Evolutionary conservation across 2,329 filamentous ascomycete genomes (phyloP), one percentile per base, ranked within the genome.

Genomic region (Paecilomyces variotii): DNA sequence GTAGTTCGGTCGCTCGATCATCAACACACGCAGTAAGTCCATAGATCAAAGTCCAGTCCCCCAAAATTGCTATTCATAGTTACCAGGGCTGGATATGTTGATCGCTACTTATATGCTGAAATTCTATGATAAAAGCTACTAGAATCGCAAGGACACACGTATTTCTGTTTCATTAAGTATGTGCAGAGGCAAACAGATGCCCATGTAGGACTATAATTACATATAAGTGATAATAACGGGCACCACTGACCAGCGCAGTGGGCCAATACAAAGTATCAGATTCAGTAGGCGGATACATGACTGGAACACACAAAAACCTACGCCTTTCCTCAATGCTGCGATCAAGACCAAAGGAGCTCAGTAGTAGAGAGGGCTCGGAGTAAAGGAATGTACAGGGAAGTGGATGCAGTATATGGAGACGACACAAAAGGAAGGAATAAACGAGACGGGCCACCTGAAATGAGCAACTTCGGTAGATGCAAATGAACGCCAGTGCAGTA

Each of bases 381-480:
- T 7, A 19, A 49, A 59, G 57, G 55, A 63, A 58, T 59, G 58
- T 64, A 65, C 58, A 64, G 56, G 61, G 58, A 61, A 57, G 49
- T 53, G 53, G 59, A 59, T 39, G 56, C 52, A 57, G 55, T 56
- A 50, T 53, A 61, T 45, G 51, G 56, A 57, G 34, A 62, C 53
- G 57, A 58, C 60, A 65, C 58, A 62, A 59, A 66, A 64, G 63
- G 62, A 64, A 67, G 63, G 60, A 50, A 54, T 60, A 58, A 55
- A 58, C 59, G 27, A 57, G 39, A 45, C 39, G 24, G 34, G 57
- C 51, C 52, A 49, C 55, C 49, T 54, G 56, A 56, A 32, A 35
- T 27, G 57, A 55, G 30, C 34, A 26, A 14, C 53, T 53, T 58
- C 45, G 27, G 54, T 35, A 34, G 32, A 57, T 51, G 50, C 55